Base-by-base conservation (phyloP, 2,329 filamentous ascomycete genomes). In the Metarhizium rileyi region DNA sequence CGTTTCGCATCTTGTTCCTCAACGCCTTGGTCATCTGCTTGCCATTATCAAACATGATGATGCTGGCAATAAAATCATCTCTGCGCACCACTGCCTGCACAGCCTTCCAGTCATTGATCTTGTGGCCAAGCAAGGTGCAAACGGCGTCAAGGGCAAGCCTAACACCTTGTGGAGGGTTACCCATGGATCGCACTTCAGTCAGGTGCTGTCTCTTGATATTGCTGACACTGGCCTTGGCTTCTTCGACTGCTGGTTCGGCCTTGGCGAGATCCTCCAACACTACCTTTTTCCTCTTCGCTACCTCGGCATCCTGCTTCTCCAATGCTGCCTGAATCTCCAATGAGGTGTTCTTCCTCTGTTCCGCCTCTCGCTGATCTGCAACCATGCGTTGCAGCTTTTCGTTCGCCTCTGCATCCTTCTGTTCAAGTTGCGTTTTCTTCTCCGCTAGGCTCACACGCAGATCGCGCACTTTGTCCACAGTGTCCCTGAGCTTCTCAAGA, bases 171-270 rank as follows among this genome's bases (percentile, higher is more conserved):
- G 93, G 93, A 6, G 93, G 93, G 60, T 89, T 94, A 57, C 84
- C 83, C 93, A 98, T 97, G 56, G 91, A 95, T 63, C 93, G 83
- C 46, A 98, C 91, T 81, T 98, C 93, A 12, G 90, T 96, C 56
- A 98, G 77, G 67, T 98, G 93, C 65, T 95, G 90, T 63, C 87
- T 83, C 75, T 97, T 98, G 74, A 98, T 98, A 74, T 94, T 96
- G 73, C 87, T 93, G 67, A 98, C 94, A 70, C 90, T 96, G 66
- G 90, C 88, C 72, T 93, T 88, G 45, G 93, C 93, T 67, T 95
- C 90, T 54, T 87, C 72, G 49, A 98, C 93, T 45, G 93, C 93
- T 8, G 93, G 93, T 64, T 97, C 91, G 14, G 93, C 93, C 63
- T 82, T 85, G 27, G 89, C 91, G 52, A 98, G 75, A 71, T 98